Evolutionary conservation across 176 grass and related monocot genomes (phyloP).

Genomic region (Poa pratensis): DNA sequence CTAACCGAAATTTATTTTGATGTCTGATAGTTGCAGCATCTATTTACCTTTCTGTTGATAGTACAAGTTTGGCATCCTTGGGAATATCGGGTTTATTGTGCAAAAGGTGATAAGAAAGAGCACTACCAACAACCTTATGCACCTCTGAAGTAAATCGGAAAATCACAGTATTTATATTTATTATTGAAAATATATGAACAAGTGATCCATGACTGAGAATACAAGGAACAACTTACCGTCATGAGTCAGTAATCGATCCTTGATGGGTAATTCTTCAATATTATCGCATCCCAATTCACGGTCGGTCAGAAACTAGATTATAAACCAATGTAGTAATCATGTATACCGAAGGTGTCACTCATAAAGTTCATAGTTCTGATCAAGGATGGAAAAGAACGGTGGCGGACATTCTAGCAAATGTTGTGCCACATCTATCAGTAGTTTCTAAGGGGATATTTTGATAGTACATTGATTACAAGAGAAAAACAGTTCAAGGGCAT

Average conservation of each 20-base stretch:
- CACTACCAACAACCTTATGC: slow-evolving; percentile 54
- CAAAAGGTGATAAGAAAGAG: slow-evolving; percentile 39
- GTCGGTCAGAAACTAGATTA: slow-evolving; percentile 64
- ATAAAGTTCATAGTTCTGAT: slow-evolving; percentile 15
- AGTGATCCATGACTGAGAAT: background rate
- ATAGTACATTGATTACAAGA: slow-evolving; percentile 11
- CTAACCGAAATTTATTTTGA: slow-evolving; percentile 28
- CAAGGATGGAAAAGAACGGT: slow-evolving; percentile 5
- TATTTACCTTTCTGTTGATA: slow-evolving; percentile 47
- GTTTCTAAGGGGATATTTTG: slow-evolving; percentile 3
- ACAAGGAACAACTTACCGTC: slow-evolving; percentile 56
- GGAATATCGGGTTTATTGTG: background rate
- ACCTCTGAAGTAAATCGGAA: slow-evolving; percentile 55
- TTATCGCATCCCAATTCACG: slow-evolving; percentile 61
- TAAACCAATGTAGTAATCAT: background rate
- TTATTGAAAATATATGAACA: slow-evolving; percentile 16
- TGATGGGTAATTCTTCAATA: slow-evolving; percentile 70
- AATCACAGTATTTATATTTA: background rate
- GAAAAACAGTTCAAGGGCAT: background rate
- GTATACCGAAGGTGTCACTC: background rate
- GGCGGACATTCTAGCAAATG: background rate
- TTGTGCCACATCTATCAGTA: slow-evolving; percentile 2
- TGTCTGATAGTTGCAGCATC: background rate
- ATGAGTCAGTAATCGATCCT: slow-evolving; percentile 65
- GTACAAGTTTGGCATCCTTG: slow-evolving; percentile 37